Evolutionary conservation across 352 stramenopile species (phyloP), one percentile per base, ranked within the genome.

Genomic region (Blastocystis sp.): DNA sequence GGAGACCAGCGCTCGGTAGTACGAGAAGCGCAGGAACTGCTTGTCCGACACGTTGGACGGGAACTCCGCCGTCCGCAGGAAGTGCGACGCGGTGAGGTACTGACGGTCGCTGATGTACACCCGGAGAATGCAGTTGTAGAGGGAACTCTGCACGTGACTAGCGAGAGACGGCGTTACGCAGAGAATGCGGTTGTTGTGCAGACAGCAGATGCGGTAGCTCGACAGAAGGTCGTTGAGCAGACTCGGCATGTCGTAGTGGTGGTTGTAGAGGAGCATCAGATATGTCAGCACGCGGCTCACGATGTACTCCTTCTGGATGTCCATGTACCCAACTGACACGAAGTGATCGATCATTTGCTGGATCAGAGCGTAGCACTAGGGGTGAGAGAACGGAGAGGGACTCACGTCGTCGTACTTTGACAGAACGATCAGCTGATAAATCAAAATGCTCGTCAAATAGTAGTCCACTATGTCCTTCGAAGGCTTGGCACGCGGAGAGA

Each of bases 231-330:
- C 43, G n/a, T 11, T 8, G n/a, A 85, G 47, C 30, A 85, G 73
- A 3, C 53, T 56, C 13, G 73, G 73, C 18, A 85, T 65, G 4
- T 20, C 6, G 56, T 68, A 85, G 50, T 66, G 18, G n/a, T 65
- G 73, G 73, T 85, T 85, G 41, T 85, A 54, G 8, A 85, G 41
- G 1, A 85, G 5, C 73, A 85, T 85, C 6, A 85, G 73, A n/a
- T 85, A 85, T 26, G 73, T 85, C 26, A 37, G 68, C 18, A 65
- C 20, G 16, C 73, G 73, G 13, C n/a, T 66, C 13, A 85, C 13
- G n/a, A 85, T 85, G 26, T 85, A 85, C 26, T 85, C 73, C 73
- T 85, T 85, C 50, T 85, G 73, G 18, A 66, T 85, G 39, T 85
- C 73, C 73, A 85, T 85, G 26, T 85, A 85, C 24, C 73, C 73